A percentile compares a stretch with the other conserved stretches of the same genome.
These are phyloP conservation scores for Colletotrichum tamarilloi DNA, from an alignment of 2,329 filamentous ascomycete genomes.

Conservation along the genomic window DNA sequence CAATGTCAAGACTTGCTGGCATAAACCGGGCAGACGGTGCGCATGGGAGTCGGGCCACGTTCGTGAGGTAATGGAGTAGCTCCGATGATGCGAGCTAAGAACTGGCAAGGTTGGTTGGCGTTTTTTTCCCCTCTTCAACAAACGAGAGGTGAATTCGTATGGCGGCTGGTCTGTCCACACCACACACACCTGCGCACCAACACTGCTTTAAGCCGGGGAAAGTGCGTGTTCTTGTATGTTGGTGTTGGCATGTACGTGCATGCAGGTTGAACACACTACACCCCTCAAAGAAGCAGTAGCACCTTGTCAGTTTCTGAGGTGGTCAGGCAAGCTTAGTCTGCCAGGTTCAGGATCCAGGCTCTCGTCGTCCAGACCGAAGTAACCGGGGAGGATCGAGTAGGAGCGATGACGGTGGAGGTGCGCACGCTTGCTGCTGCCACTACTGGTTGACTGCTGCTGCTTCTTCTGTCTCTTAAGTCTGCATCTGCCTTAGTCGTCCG, in stretches of 20 bases:
- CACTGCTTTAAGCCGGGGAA: neutral
- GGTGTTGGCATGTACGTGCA: conserved; percentile 1
- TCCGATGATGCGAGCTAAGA: neutral
- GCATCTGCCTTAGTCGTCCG: neutral
- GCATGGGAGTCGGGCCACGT: conserved; percentile 26
- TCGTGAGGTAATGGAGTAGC: conserved; percentile 14
- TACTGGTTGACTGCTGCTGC: neutral
- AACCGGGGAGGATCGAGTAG: neutral
- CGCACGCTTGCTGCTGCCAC: conserved; percentile 14
- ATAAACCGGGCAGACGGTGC: conserved; percentile 16
- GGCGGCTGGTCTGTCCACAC: neutral
- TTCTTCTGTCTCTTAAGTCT: neutral
- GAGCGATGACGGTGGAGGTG: conserved; percentile 27
- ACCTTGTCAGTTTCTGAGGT: conserved; percentile 19
- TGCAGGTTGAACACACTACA: conserved; percentile 20
- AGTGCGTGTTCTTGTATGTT: conserved; percentile 22
- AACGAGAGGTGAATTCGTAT: neutral
- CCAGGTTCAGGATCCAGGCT: neutral
- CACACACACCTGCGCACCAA: neutral
- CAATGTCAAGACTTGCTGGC: conserved; percentile 4
- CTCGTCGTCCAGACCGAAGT: neutral
- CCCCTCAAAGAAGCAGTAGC: conserved; percentile 9
- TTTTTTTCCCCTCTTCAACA: neutral
- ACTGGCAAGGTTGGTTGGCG: conserved; percentile 5
- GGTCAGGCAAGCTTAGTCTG: neutral